A percentile compares a stretch with the other conserved stretches of the same genome.
Conservation (phyloP, 2,329 filamentous ascomycete genomes). For the Trichoderma sp. region DNA sequence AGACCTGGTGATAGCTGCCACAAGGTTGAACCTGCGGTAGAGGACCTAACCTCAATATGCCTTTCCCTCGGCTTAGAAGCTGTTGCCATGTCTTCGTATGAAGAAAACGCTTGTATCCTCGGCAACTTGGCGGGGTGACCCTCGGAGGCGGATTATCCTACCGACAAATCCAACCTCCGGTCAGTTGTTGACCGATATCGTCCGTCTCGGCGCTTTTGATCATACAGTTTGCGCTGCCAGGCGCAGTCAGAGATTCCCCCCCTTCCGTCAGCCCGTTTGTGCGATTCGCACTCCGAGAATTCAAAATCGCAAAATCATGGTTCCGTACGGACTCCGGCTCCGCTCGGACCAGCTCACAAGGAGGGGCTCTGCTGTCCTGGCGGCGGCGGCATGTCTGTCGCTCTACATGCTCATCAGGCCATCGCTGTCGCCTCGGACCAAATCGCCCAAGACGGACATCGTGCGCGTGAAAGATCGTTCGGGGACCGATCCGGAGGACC, state of each 20-base stretch:
- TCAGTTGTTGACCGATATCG: not conserved
- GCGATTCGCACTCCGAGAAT: not conserved
- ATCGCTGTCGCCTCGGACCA: slow-evolving; percentile 22
- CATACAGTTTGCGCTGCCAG: not conserved
- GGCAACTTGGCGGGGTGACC: slow-evolving; percentile 5
- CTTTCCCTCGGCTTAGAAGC: not conserved
- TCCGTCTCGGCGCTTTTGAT: not conserved
- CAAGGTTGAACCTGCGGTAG: not conserved
- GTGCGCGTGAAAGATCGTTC: not conserved
- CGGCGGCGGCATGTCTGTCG: slow-evolving; percentile 32
- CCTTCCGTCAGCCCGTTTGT: not conserved
- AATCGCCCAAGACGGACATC: slow-evolving; percentile 1
- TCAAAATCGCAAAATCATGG: not conserved
- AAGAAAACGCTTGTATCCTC: not conserved
- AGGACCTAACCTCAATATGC: not conserved
- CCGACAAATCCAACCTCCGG: not conserved
- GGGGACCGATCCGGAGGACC: not conserved
- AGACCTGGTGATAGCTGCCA: too few species aligned
- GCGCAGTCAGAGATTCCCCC: not conserved
- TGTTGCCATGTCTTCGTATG: not conserved
- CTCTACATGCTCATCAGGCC: slow-evolving; percentile 36
- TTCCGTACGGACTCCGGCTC: slow-evolving; percentile 9
- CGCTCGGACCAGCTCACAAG: not conserved
- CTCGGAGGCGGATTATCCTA: slow-evolving; percentile 5
- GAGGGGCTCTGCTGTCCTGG: slow-evolving; percentile 20